Conservation (phyloP, 1,139 yeast species). For the Sugiyamaella neomexicana region DNA sequence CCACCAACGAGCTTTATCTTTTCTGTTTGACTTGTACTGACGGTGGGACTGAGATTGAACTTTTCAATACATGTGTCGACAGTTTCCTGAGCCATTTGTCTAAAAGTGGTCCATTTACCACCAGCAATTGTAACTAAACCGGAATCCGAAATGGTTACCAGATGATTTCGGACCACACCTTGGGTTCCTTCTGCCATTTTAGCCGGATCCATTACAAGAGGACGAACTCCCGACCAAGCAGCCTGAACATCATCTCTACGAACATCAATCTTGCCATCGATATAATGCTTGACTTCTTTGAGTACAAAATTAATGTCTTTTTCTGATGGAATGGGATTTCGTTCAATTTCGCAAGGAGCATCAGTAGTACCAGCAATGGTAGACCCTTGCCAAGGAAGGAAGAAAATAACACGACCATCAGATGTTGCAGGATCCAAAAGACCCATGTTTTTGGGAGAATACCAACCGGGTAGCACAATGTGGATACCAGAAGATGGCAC, state of each 20-base stretch:
- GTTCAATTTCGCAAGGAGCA: constrained; percentile 60
- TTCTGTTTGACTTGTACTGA: constrained; percentile 61
- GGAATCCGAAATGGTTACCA: constrained; percentile 67
- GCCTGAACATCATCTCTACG: constrained; percentile 86
- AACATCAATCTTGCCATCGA: constrained; percentile 73
- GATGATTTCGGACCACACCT: constrained; percentile 87
- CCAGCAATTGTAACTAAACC: constrained; percentile 90
- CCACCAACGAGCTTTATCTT: constrained; percentile 73
- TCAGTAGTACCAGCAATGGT: constrained; percentile 97
- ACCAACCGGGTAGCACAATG: constrained; percentile 86
- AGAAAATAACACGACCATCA: constrained; percentile 96
- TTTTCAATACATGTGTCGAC: constrained; percentile 69
- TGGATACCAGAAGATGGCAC: constrained; percentile 96
- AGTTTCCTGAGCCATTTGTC: constrained; percentile 97
- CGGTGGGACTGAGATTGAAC: constrained; percentile 45
- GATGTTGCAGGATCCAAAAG: constrained; percentile 87
- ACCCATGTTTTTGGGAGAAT: constrained; percentile 87
- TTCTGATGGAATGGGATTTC: constrained; percentile 81
- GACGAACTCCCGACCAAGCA: constrained; percentile 98
- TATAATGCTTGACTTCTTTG: constrained; percentile 83
- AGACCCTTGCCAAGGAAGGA: constrained; percentile 97
- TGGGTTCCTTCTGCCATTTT: constrained; percentile 63
- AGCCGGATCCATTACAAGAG: constrained; percentile 85
- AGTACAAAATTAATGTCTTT: constrained; percentile 88
- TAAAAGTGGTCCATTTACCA: constrained; percentile 97